Evolutionary conservation across 179 eudicot genomes (phyloP), one percentile per base, ranked within the genome.

Genomic region (Amaranthus tricolor): DNA sequence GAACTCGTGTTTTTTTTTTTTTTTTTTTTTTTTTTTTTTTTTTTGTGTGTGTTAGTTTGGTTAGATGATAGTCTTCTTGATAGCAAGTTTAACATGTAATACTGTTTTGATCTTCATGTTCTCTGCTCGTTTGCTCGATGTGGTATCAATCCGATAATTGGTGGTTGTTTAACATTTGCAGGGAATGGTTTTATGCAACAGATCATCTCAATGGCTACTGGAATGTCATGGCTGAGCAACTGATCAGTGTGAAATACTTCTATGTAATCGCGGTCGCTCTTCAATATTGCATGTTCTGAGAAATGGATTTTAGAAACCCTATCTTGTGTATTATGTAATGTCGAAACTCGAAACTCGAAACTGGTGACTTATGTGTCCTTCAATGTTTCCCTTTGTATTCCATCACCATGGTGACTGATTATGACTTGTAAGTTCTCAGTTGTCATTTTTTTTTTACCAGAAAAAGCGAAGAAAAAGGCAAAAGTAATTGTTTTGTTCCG

Each of bases 261-360:
- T 31, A 14, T 19, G 20, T 43, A 16, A 67, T 50, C 14, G 1
- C n/a, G 3, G 40, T 31, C 4, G 4, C 40, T 31, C 40, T 2
- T 31, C 40, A 31, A 31, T 54, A 54, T 54, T 54, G 58, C 16
- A 31, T 43, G 53, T 51, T 68, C 43, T 43, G 21, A 6, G 15
- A 21, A 52, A 51, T 65, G 71, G 21, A 66, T 43, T 20, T 48
- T 40, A 43, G 14, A 55, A 58, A 11, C 4, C 6, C 31, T 40
- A 62, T 53, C 73, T 43, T 49, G 49, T 76, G 67, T 59, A 68
- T 60, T 24, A 57, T 49, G 58, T 21, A 14, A 24, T 61, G 5
- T 48, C n/a, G 58, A 61, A 31, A 31, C 40, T 48, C n/a, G 58
- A 61, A 31, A 31, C 40, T 31, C 4, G 40, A 31, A 50, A 49